Evolutionary conservation across 2,329 filamentous ascomycete species (phyloP).

Genomic region (Arthrinium puccinioides): DNA sequence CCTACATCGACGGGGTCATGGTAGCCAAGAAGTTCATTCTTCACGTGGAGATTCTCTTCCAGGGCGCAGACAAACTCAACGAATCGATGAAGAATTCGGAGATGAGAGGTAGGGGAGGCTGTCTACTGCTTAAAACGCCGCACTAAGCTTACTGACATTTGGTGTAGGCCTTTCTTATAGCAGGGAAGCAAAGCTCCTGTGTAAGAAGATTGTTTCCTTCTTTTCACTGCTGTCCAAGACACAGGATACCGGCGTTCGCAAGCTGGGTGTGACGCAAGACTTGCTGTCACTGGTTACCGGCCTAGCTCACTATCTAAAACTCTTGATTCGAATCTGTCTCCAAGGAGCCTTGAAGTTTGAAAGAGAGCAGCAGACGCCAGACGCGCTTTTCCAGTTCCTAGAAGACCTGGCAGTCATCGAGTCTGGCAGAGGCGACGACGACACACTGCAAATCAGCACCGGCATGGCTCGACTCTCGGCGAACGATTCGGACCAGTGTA

Average conservation of each 20-base stretch:
- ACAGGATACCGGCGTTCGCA: constrained; percentile 81
- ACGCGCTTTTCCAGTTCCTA: constrained; percentile 76
- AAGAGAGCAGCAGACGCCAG: constrained; percentile 66
- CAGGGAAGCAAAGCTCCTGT: constrained; percentile 95
- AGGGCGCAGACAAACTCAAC: constrained; percentile 80
- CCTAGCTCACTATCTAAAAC: constrained; percentile 92
- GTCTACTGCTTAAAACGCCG: neutral
- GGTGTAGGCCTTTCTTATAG: constrained; percentile 73
- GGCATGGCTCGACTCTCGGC: constrained; percentile 62
- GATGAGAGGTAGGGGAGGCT: constrained; percentile 59
- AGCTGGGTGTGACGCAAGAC: constrained; percentile 94
- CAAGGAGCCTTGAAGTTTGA: constrained; percentile 90
- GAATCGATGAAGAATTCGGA: constrained; percentile 59
- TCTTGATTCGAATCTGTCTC: constrained; percentile 92
- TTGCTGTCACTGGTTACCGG: constrained; percentile 96
- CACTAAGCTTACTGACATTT: constrained; percentile 11
- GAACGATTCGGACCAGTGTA: constrained; percentile 78
- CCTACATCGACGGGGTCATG: constrained; percentile 89
- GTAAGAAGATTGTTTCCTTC: constrained; percentile 98
- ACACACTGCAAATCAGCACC: constrained; percentile 56
- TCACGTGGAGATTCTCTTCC: constrained; percentile 90
- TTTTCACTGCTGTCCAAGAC: constrained; percentile 93
- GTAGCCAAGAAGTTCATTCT: constrained; percentile 94
- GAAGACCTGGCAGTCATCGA: constrained; percentile 82
- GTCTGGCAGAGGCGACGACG: constrained; percentile 62